Evolutionary conservation across 1,284 basidiomycete genomes (phyloP), one percentile per base, ranked within the genome.

Genomic region (Ganoderma leucocontextum): DNA sequence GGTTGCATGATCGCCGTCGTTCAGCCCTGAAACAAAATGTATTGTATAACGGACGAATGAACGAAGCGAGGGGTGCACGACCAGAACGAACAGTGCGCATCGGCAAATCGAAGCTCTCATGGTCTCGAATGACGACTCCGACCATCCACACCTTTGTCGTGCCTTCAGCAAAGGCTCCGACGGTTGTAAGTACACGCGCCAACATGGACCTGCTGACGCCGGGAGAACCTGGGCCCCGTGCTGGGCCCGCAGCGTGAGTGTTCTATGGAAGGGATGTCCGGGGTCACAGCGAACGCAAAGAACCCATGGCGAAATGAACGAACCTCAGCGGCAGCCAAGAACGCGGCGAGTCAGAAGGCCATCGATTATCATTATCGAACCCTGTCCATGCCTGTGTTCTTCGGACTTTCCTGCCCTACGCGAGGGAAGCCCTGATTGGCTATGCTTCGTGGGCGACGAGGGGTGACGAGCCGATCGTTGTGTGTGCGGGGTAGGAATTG

Each of bases 251-350:
- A 47, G 44, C 47, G 19, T 5, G 33, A 22, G 10, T 12, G 12
- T 12, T 57, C 5, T 2, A 13, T 49, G 19, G 49, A 42, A 60
- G 52, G 52, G 67, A 64, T 68, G 60, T 52, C 63, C 67, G 67
- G 67, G 67, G 67, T 68, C 67, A 60, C 57, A 38, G 22, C 17
- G 62, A 53, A 35, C 57, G 57, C 61, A 42, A n/a, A 38, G 55
- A 9, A 58, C 33, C 17, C 17, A 6, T 38, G 13, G 33, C 19
- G 19, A 57, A 35, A 38, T 57, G 55, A 35, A 57, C 35, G 55
- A 38, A 57, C 17, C 55, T 33, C 35, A 19, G 15, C 17, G 15
- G 13, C 55, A n/a, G 33, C 33, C 35, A 35, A 57, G 35, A 57
- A 12, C 35, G 29, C 35, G 55, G 55, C 17, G 2, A 19, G 35